Conservation (phyloP, 2,329 filamentous ascomycete species). For the Penicillium olsonii region DNA sequence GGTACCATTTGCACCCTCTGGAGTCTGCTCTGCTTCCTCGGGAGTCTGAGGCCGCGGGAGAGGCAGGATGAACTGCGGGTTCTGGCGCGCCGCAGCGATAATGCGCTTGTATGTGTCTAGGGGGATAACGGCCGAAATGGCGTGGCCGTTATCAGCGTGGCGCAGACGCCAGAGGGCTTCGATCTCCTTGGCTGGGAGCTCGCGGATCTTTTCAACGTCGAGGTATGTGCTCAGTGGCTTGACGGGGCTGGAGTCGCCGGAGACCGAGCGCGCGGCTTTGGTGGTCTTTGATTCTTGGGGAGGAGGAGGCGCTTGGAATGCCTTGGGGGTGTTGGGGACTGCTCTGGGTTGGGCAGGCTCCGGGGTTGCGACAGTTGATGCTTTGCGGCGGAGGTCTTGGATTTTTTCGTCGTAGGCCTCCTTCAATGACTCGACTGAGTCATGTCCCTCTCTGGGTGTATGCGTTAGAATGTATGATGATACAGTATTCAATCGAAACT, state of each 20-base stretch:
- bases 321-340: constrained; percentile 38
- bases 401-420: constrained; percentile 86
- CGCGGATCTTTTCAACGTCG: constrained; percentile 74
- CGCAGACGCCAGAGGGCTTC: constrained; percentile 87
- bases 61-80: constrained; percentile 90
- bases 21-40: constrained; percentile 28
- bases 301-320: constrained; percentile 39
- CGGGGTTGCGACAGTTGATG: constrained; percentile 57
- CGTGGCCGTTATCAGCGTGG: constrained; percentile 70
- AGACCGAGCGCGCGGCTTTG: constrained; percentile 44
- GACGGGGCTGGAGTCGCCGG: constrained; percentile 55
- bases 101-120: constrained; percentile 72
- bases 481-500: constrained; percentile 23
- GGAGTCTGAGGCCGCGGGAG: constrained; percentile 56
- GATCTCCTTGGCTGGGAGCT: constrained; percentile 77
- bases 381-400: constrained; percentile 66
- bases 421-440: constrained; percentile 62
- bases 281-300: constrained; percentile 34
- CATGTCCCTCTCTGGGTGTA: constrained; percentile 65
- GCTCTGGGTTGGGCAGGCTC: constrained; percentile 35
- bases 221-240: constrained; percentile 70
- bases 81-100: constrained; percentile 66
- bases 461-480: constrained; percentile 37
- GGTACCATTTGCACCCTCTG: constrained; percentile 29
- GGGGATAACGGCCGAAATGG: constrained; percentile 82